These are phyloP conservation scores for Suhomyces taliae DNA, from an alignment of 1,139 yeast genomes.

Conservation along the genomic window DNA sequence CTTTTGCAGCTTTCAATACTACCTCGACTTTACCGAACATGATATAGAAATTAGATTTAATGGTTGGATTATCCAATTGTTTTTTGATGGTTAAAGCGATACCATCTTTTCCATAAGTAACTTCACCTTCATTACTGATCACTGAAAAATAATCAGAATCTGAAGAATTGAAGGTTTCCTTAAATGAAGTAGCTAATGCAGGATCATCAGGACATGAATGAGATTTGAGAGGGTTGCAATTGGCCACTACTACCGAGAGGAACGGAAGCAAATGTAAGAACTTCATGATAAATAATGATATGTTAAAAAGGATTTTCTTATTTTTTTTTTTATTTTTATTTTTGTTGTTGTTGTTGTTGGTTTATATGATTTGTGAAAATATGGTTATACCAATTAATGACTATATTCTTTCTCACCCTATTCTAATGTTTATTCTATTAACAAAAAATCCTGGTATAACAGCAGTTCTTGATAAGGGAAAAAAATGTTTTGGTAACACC, in stretches of 20 bases:
- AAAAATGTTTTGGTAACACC: too few species aligned
- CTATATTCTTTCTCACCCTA: too few species aligned
- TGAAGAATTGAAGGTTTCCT: constrained; percentile 44
- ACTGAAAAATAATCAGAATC: constrained; percentile 42
- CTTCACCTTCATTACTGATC: constrained; percentile 26
- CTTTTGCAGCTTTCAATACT: constrained; percentile 66
- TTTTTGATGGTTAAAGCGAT: constrained; percentile 57
- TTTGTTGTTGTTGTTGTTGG: too few species aligned
- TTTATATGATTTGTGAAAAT: too few species aligned
- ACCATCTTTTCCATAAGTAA: constrained; percentile 44
- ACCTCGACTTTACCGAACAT: constrained; percentile 87
- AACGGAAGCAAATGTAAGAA: constrained; percentile 1
- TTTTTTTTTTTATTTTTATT: too few species aligned
- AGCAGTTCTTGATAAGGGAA: too few species aligned
- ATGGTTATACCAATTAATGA: too few species aligned
- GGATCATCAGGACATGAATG: constrained; percentile 40
- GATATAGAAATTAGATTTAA: constrained; percentile 73
- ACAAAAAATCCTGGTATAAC: too few species aligned
- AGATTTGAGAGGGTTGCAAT: constrained; percentile 37
- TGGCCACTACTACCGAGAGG: constrained; percentile 12
- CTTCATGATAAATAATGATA: background rate
- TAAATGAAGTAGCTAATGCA: constrained; percentile 57
- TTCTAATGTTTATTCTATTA: too few species aligned
- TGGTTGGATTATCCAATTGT: constrained; percentile 72
- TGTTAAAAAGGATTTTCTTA: too few species aligned